A percentile compares a stretch with the other conserved stretches of the same genome.
These are phyloP conservation scores for Cucurbita moschata DNA, from an alignment of 306 rosid genomes.

Conservation along the genomic window DNA sequence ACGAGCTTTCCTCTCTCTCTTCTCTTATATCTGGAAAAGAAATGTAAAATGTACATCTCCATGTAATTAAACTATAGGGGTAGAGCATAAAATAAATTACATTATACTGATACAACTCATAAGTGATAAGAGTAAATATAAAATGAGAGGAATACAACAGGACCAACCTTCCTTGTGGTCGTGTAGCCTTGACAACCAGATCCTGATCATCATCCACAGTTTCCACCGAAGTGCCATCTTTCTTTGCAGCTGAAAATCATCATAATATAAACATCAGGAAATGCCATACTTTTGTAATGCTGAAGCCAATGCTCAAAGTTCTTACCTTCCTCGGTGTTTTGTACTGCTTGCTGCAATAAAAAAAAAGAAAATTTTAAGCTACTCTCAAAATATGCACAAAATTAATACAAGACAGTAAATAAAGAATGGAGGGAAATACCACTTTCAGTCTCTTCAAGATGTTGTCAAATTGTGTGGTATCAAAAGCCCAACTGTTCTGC, in stretches of 20 bases:
- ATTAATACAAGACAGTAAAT: background rate
- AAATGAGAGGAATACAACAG: background rate
- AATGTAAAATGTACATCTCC: background rate
- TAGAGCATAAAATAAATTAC: no score
- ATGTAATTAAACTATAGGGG: background rate
- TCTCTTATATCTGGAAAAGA: conserved; percentile 48
- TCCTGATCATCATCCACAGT: conserved; percentile 22
- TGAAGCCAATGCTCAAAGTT: background rate
- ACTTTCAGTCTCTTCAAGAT: conserved; percentile 94
- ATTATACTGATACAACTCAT: background rate
- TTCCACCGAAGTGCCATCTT: conserved; percentile 19
- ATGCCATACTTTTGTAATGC: background rate
- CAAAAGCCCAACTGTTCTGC: conserved; percentile 91
- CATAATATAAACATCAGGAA: background rate
- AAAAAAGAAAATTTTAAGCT: background rate
- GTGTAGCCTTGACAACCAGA: conserved; percentile 41
- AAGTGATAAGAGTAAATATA: background rate
- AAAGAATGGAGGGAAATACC: conserved; percentile 20
- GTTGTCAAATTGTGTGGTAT: conserved; percentile 73
- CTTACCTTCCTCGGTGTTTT: conserved; percentile 35
- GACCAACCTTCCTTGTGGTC: conserved; percentile 88
- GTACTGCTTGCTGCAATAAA: conserved; percentile 51
- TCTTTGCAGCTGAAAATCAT: conserved; percentile 17
- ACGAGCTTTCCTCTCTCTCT: conserved; percentile 91
- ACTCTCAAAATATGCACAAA: background rate